phyloP scores from a whole-genome alignment of 148 eudicot genomes.

The Dysphania ambrosioides region DNA sequence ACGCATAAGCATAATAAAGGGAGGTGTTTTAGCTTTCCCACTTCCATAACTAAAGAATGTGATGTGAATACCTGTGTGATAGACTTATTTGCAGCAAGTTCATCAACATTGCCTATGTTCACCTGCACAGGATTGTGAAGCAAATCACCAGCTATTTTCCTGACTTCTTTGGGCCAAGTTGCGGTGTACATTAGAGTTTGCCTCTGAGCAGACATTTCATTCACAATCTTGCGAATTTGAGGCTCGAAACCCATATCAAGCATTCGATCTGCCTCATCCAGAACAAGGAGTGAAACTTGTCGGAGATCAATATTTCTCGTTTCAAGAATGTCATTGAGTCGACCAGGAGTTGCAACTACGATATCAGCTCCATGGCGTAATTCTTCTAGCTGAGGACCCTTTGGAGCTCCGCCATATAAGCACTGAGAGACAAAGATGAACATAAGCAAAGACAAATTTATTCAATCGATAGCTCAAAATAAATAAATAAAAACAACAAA shows the following conservation, averaged over 20 bases:
- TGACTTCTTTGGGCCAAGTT: conserved; percentile 98
- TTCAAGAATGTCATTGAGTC: conserved; percentile 96
- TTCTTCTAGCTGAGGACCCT: conserved; percentile 82
- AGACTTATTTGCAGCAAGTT: conserved; percentile 95
- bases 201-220: conserved; percentile 89
- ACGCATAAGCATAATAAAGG: background rate
- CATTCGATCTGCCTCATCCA: conserved; percentile 99
- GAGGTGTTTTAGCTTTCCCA: background rate
- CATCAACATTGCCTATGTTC: conserved; percentile 83
- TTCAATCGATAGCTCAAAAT: background rate
- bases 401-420: conserved; percentile 92
- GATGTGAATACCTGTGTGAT: conserved; percentile 69
- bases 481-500: background rate
- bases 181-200: conserved; percentile 99
- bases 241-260: conserved; percentile 99
- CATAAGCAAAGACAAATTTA: conserved; percentile 12
- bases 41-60: background rate
- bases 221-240: conserved; percentile 93
- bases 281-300: conserved; percentile 92
- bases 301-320: conserved; percentile 73
- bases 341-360: conserved; percentile 98
- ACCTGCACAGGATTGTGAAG: conserved; percentile 87
- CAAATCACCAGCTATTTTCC: conserved; percentile 86
- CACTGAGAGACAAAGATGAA: conserved; percentile 46
- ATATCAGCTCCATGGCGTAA: conserved; percentile 86